Evolutionary conservation across 2,329 filamentous ascomycete genomes (phyloP).

Genomic region (Fusarium sp.): DNA sequence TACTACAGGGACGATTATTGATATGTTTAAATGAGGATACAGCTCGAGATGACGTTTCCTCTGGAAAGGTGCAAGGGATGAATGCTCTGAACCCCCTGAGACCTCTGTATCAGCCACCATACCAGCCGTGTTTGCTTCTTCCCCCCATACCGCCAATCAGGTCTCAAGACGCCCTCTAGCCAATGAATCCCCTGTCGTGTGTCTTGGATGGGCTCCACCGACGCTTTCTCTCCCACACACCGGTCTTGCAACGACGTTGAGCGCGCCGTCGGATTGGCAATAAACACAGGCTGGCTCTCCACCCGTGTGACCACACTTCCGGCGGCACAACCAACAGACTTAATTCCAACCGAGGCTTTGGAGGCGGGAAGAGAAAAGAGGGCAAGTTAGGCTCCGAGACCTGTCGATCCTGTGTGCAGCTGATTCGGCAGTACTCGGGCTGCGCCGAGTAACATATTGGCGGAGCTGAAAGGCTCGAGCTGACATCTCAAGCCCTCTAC

Average conservation of each 20-base stretch:
- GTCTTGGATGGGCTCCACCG: background rate
- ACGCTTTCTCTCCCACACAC: background rate
- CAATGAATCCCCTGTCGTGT: background rate
- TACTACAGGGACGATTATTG: too few species aligned
- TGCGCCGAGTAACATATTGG: too few species aligned
- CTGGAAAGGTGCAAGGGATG: background rate
- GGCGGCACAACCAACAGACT: background rate
- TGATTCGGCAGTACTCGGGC: too few species aligned
- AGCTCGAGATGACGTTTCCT: too few species aligned
- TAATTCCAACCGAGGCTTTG: background rate
- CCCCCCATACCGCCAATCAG: background rate
- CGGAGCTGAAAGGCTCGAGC: too few species aligned
- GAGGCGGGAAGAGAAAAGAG: background rate
- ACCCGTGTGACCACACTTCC: background rate
- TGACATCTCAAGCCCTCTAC: too few species aligned
- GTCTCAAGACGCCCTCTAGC: background rate
- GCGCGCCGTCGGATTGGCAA: background rate
- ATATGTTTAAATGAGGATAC: too few species aligned
- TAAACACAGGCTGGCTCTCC: background rate
- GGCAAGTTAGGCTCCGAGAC: background rate
- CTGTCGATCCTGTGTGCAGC: background rate
- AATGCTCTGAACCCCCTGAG: background rate
- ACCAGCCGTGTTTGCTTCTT: background rate
- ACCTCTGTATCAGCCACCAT: background rate
- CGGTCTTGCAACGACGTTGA: background rate